A percentile compares a stretch with the other conserved stretches of the same genome.
phyloP scores from a whole-genome alignment of 2,329 filamentous ascomycete genomes.

The Phyllosticta ampelicida region DNA sequence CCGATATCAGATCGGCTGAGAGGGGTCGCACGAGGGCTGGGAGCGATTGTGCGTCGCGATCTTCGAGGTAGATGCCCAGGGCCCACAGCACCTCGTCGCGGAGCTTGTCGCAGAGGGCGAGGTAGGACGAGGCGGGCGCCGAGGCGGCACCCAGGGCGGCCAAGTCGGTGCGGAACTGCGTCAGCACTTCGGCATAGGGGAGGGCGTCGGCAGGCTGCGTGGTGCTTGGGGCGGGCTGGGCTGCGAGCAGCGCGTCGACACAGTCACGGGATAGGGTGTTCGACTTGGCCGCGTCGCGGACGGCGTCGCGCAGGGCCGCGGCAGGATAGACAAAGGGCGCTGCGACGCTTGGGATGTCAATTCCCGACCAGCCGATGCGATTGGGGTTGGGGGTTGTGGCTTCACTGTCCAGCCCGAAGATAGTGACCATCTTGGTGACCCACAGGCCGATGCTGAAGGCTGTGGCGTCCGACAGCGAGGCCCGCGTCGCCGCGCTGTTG shows the following conservation, averaged over 20 bases:
- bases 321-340: slow-evolving; percentile 52
- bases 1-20: slow-evolving; percentile 44
- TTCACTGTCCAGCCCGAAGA: slow-evolving; percentile 66
- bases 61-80: slow-evolving; percentile 78
- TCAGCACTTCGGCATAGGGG: slow-evolving; percentile 40
- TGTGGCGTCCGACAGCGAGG: slow-evolving; percentile 35
- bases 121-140: slow-evolving; percentile 57
- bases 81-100: slow-evolving; percentile 74
- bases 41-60: slow-evolving; percentile 50
- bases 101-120: slow-evolving; percentile 67
- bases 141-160: slow-evolving; percentile 40
- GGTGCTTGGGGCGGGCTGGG: slow-evolving; percentile 12
- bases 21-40: slow-evolving; percentile 64
- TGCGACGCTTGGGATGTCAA: slow-evolving; percentile 49
- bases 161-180: slow-evolving; percentile 50
- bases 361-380: slow-evolving; percentile 53
- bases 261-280: slow-evolving; percentile 24
- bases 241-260: slow-evolving; percentile 23
- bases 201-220: slow-evolving; percentile 22
- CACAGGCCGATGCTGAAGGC: slow-evolving; percentile 55
- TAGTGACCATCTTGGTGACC: slow-evolving; percentile 73
- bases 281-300: slow-evolving; percentile 46
- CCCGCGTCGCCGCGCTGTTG: slow-evolving; percentile 43
- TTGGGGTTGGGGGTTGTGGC: slow-evolving; percentile 31
- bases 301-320: slow-evolving; percentile 45